A percentile compares a stretch with the other conserved stretches of the same genome.
phyloP scores from a whole-genome alignment of 2,329 filamentous ascomycete species.

The Xylaria sp. region DNA sequence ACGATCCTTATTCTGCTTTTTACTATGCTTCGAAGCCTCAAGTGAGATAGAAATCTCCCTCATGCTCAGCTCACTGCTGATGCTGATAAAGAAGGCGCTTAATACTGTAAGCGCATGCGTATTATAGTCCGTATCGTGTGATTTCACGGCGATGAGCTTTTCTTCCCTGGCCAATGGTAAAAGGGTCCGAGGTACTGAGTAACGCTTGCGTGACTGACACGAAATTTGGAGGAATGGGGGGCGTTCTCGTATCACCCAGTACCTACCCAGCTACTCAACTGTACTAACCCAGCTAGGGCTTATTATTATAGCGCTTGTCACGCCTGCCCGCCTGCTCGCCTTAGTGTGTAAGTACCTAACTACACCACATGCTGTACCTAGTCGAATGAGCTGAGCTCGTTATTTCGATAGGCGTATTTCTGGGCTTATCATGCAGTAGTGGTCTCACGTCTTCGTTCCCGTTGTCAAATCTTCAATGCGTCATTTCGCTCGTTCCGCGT shows the following conservation, averaged over 20 bases:
- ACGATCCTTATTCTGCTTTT: conserved; percentile 11
- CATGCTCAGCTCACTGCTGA: not conserved
- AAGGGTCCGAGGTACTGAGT: not conserved
- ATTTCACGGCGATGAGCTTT: not conserved
- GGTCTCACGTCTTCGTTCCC: conserved; percentile 14
- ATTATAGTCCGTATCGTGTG: not conserved
- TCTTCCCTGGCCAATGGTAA: conserved; percentile 7
- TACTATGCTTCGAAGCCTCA: not conserved
- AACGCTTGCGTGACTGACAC: not conserved
- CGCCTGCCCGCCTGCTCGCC: not conserved
- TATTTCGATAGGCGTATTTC: conserved; percentile 34
- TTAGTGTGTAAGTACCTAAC: conserved; percentile 6
- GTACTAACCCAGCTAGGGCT: conserved; percentile 6
- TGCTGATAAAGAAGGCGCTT: not conserved
- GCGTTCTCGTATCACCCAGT: conserved; percentile 7
- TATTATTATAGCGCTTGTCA: conserved; percentile 12
- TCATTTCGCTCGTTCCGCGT: conserved; percentile 2
- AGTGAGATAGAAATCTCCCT: not conserved
- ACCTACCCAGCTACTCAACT: too few relatives aligned
- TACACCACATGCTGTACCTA: not conserved
- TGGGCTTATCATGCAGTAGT: conserved; percentile 29
- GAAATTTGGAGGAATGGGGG: conserved; percentile 6
- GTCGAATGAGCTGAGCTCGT: conserved; percentile 21
- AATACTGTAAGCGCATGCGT: not conserved
- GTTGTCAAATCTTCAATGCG: conserved; percentile 9